Percentiles rank a stretch among this genome's conserved stretches.
phyloP scores from a whole-genome alignment of 2,329 filamentous ascomycete species.

The Acrodontium crateriforme region DNA sequence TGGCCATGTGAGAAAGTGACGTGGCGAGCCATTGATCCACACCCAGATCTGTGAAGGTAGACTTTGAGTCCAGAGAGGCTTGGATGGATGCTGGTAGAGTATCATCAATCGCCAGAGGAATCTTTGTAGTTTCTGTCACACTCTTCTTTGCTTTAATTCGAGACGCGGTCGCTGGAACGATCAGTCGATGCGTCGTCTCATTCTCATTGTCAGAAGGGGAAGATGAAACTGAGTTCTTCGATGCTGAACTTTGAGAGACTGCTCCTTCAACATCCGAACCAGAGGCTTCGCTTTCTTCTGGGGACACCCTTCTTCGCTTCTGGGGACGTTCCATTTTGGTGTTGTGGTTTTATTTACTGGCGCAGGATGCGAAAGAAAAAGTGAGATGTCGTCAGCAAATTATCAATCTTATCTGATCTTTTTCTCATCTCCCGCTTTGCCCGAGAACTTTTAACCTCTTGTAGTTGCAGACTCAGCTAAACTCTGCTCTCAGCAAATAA shows the following conservation, averaged over 20 bases:
- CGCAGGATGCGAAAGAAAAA: no score
- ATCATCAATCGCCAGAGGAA: not conserved
- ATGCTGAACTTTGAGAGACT: not conserved
- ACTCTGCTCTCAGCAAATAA: no score
- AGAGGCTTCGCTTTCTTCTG: constrained; percentile 4
- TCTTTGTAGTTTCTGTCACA: not conserved
- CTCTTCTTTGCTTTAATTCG: constrained; percentile 12
- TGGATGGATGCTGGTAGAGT: constrained; percentile 11
- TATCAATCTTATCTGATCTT: no score
- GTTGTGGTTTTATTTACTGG: not conserved
- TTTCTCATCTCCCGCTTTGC: no score
- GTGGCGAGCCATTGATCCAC: constrained; percentile 59
- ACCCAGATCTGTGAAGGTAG: constrained; percentile 20
- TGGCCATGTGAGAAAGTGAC: constrained; percentile 64
- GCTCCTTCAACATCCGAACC: constrained; percentile 1
- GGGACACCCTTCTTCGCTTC: constrained; percentile 12
- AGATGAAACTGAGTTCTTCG: not conserved
- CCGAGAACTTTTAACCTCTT: no score
- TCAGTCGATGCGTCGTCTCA: constrained; percentile 1
- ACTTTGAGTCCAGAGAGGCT: constrained; percentile 13
- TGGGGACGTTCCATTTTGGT: constrained; percentile 8
- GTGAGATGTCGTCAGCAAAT: no score
- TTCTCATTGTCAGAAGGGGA: constrained; percentile 1
- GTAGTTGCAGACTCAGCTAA: no score
- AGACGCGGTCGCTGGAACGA: constrained; percentile 6